Conservation (phyloP, 306 rosid species). For the Cucumis sativus region DNA sequence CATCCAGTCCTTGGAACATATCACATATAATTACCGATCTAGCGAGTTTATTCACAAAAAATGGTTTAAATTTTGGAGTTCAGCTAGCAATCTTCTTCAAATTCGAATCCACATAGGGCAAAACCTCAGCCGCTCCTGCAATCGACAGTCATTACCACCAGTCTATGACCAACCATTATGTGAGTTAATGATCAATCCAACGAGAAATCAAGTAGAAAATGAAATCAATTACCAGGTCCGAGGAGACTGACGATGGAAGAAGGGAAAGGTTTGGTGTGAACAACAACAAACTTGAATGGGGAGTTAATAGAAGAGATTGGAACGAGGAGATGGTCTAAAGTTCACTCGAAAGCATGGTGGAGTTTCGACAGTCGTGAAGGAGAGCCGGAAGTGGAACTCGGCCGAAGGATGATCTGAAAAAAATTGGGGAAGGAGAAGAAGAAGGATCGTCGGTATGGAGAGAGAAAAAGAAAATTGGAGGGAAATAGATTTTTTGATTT, state of each 20-base stretch:
- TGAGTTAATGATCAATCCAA: background rate
- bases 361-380: no score
- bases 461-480: no score
- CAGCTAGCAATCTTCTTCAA: conserved; percentile 18
- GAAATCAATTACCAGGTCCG: conserved; percentile 18
- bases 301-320: conserved; percentile 11
- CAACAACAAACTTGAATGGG: conserved; percentile 29
- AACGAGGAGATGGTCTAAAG: conserved; percentile 27
- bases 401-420: no score
- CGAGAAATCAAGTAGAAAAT: background rate
- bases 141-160: background rate
- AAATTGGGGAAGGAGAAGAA: no score
- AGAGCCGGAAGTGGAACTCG: no score
- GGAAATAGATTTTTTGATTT: no score
- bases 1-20: conserved; percentile 96
- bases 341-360: conserved; percentile 31
- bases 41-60: no score
- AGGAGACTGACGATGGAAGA: conserved; percentile 16
- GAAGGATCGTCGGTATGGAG: no score
- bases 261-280: conserved; percentile 29
- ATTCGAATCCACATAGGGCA: conserved; percentile 19
- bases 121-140: conserved; percentile 7
- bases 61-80: no score
- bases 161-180: background rate
- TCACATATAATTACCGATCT: background rate